Base-by-base conservation (phyloP, 1,284 basidiomycete species). In the Paramarasmius palmivorus region DNA sequence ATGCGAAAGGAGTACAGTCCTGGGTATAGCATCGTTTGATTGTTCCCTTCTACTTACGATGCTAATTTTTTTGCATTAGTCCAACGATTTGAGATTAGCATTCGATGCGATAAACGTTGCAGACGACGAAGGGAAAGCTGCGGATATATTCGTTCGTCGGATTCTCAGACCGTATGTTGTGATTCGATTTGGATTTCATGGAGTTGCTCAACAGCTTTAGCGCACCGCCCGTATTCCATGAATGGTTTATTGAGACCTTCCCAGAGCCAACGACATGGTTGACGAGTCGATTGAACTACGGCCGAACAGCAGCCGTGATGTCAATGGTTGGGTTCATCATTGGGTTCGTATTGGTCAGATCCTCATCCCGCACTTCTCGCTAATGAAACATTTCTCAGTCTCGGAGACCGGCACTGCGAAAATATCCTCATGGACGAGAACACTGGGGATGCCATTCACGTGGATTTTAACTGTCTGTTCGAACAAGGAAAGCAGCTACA, bases 251-350 rank as follows among this genome's bases (percentile, higher is more conserved):
- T 41, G 90, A 93, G 63, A 95, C 91, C 0, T 99, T 98, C 74
- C 95, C 97, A 0, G 97, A 99, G 65, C 96, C 97, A 0, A 88
- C 91, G 0, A 90, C 92, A 0, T 99, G 97, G 97, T 79, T 99
- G 26, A 84, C 89, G 2, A 92, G 91, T 65, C 86, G 97, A 23
- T 74, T 93, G 56, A 82, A 87, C 2, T 99, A 96, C 66, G 88
- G 85, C 14, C 82, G 96, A 40, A 98, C 97, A 0, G 82, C 90
- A 0, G 97, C 97, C 0, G 97, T 99, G 47, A 99, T 98, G 91
- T 97, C 93, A 3, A 99, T 99, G 90, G 93, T 99, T 23, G 97
- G 97, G 19, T 97, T 93, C 62, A 96, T 99, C 34, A 77, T 99
- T 8, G 97, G 96, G 92, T 95, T 58, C 57, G 84, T 68, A 7